Evolutionary conservation across 495 filamentous ascomycete genomes (phyloP).

Genomic region (Xylaria cubensis): DNA sequence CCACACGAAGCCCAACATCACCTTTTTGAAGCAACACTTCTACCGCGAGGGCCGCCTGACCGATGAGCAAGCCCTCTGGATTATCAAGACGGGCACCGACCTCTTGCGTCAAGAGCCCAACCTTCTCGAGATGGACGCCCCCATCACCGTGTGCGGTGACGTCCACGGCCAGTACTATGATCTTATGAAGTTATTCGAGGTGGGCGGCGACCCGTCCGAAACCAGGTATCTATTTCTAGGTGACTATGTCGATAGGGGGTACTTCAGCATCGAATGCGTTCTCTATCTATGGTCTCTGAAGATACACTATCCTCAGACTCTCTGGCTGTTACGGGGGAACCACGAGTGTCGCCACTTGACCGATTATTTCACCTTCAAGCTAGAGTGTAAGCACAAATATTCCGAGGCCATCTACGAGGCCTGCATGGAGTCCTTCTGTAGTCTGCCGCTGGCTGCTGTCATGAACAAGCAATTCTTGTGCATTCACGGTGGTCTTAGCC

Average conservation of each 20-base stretch:
- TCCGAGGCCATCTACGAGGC: slow-evolving; percentile 96
- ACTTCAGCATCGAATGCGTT: slow-evolving; percentile 99
- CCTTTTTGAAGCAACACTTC: slow-evolving; percentile 96
- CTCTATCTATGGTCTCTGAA: slow-evolving; percentile 97
- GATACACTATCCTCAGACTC: slow-evolving; percentile 97
- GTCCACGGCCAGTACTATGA: slow-evolving; percentile 99
- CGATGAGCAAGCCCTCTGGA: slow-evolving; percentile 96
- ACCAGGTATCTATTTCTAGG: slow-evolving; percentile 96
- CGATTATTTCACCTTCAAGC: slow-evolving; percentile 99
- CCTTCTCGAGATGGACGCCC: slow-evolving; percentile 97
- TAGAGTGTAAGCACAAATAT: slow-evolving; percentile 99
- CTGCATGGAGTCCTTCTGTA: slow-evolving; percentile 97
- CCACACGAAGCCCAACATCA: slow-evolving; percentile 85
- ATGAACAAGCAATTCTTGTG: slow-evolving; percentile 99
- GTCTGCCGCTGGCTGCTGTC: slow-evolving; percentile 89
- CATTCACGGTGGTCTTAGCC: slow-evolving; percentile 95
- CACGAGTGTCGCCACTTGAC: slow-evolving; percentile 99
- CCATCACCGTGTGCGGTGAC: slow-evolving; percentile 99
- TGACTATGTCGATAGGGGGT: slow-evolving; percentile 97
- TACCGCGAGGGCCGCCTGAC: slow-evolving; percentile 96
- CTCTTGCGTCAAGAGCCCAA: slow-evolving; percentile 88
- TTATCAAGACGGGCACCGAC: slow-evolving; percentile 84
- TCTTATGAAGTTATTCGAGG: slow-evolving; percentile 99
- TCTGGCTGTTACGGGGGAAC: slow-evolving; percentile 96
- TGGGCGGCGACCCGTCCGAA: slow-evolving; percentile 94